Base-by-base conservation (phyloP, 2,329 filamentous ascomycete genomes). In the Pseudopithomyces chartarum region DNA sequence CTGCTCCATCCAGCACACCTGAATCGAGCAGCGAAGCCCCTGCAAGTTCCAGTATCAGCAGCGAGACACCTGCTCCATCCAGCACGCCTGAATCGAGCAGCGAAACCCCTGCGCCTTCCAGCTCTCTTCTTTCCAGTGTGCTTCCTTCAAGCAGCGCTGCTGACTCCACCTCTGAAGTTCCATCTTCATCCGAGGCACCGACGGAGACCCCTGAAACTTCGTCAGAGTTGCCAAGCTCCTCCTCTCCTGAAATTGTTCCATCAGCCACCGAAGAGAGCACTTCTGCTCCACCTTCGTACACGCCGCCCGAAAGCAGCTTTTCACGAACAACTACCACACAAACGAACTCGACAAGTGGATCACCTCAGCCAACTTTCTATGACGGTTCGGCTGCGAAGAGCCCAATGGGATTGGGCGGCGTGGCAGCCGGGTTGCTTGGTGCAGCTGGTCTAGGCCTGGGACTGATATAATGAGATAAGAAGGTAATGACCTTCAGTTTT, bases 391-490 rank as follows among this genome's bases (percentile, higher is more conserved):
- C 63, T 1, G 58, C 43, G 10, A 52, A 49, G 26, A 48, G 42
- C 6, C 43, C 44, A 2, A 39, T 56, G 11, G 44, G 32, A 15
- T 57, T 64, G 44, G 59, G 57, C 19, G 55, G 56, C 7, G 17
- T 66, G 4, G 65, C 63, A 38, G 57, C 55, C 6, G 63, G 57
- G 51, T 32, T 66, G 6, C 42, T 66, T 22, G 65, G 65, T n/a
- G 63, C 63, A 3, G 63, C 60, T 3, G 64, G 64, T 42, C 3
- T 67, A 12, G 64, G 64, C 0, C 38, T 66, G n/a, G 65, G 63
- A 34, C 62, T 61, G 65, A 47, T 68, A 56, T 68, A 46, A 63
- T 57, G 42, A 23, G 13, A 34, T 20, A 10, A 22, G n/a, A 13
- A 36, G 45, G 13, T 5, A 19, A 13, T 11, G 12, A 32, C 23